Percentiles rank a stretch among this genome's conserved stretches.
phyloP scores from a whole-genome alignment of 768 basidiomycete genomes.

The Termitomyces sp. region DNA sequence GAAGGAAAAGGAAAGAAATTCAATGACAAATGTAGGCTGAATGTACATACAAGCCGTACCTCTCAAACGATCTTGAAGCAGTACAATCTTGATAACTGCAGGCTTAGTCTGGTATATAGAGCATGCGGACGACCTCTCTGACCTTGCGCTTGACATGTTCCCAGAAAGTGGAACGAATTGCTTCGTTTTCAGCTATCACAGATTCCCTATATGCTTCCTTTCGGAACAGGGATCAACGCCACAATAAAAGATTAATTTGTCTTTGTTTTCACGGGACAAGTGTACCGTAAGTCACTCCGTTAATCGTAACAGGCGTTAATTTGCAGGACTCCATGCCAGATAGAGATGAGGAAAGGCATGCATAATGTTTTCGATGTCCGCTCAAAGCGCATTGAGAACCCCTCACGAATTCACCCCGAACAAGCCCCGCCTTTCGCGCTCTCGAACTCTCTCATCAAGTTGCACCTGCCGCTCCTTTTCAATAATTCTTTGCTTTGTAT shows the following conservation, averaged over 20 bases:
- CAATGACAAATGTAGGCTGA: too few species aligned
- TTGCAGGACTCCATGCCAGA: constrained; percentile 13
- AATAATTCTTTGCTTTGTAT: neutral
- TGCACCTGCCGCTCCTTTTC: constrained; percentile 3
- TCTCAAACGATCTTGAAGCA: neutral
- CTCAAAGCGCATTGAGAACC: constrained; percentile 8
- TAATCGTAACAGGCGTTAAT: constrained; percentile 15
- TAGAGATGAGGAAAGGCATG: constrained; percentile 7
- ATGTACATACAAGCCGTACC: neutral
- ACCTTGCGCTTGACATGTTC: neutral
- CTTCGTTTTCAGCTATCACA: neutral
- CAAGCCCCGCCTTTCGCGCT: constrained; percentile 9
- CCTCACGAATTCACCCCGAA: constrained; percentile 14
- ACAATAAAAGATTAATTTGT: neutral
- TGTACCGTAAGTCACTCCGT: constrained; percentile 10
- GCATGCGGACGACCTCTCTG: too few species aligned
- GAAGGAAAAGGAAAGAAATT: neutral
- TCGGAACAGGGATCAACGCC: neutral
- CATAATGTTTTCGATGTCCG: constrained; percentile 7
- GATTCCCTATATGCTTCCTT: neutral
- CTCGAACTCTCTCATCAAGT: constrained; percentile 2
- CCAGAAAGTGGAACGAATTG: neutral
- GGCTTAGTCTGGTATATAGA: neutral
- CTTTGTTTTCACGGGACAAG: constrained; percentile 14
- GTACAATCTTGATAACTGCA: neutral